Evolutionary conservation across 2,329 filamentous ascomycete species (phyloP).

Genomic region (Hypoxylon sp.): DNA sequence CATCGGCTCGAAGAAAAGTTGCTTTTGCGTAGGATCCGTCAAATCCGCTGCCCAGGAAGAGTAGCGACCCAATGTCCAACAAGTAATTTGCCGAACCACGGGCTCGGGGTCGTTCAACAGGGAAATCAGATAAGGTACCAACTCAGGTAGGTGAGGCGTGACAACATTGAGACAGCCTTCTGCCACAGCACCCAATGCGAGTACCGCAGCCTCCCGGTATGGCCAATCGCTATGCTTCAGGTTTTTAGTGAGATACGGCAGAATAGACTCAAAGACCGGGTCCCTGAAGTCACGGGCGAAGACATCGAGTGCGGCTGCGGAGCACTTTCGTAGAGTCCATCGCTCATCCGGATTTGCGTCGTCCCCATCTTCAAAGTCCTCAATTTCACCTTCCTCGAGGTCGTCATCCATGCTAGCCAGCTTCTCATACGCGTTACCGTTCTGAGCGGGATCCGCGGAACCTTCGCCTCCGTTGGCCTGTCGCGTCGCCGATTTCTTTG

Average conservation of each 20-base stretch:
- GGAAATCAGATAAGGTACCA: conserved; percentile 91
- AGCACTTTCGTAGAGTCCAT: conserved; percentile 98
- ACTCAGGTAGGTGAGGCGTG: conserved; percentile 88
- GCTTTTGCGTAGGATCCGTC: conserved; percentile 74
- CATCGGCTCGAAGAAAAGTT: conserved; percentile 90
- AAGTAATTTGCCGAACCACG: conserved; percentile 95
- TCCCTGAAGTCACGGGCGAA: conserved; percentile 92
- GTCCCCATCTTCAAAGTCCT: conserved; percentile 80
- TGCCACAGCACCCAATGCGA: conserved; percentile 93
- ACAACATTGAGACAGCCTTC: conserved; percentile 94
- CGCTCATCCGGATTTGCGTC: conserved; percentile 88
- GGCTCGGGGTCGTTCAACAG: conserved; percentile 88
- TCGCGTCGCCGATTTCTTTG: conserved; percentile 75
- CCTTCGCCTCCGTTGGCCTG: conserved; percentile 66
- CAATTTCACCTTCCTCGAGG: conserved; percentile 89
- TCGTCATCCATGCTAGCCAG: conserved; percentile 77
- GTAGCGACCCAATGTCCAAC: conserved; percentile 96
- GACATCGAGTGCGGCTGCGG: conserved; percentile 93
- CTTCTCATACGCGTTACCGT: conserved; percentile 70
- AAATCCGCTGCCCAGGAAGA: conserved; percentile 91
- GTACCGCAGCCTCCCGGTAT: conserved; percentile 91
- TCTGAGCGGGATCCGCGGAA: conserved; percentile 67
- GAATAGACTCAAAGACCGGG: conserved; percentile 89
- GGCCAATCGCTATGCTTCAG: conserved; percentile 92
- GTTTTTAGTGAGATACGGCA: conserved; percentile 93